Base-by-base conservation (phyloP, 257 asterid genomes). In the Fraxinus anomala region DNA sequence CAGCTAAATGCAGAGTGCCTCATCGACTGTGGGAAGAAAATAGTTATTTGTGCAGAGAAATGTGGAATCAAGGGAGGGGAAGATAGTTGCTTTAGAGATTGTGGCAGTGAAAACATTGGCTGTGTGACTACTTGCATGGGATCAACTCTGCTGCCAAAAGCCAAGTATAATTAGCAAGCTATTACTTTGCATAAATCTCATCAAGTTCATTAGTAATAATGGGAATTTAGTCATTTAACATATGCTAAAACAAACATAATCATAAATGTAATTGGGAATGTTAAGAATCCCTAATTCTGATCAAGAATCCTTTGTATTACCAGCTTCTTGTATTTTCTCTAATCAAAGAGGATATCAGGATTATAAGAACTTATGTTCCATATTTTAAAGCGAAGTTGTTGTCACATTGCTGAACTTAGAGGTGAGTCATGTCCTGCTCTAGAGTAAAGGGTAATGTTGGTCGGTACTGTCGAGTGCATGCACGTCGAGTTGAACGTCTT, bases 1-100 rank as follows among this genome's bases (percentile, higher is more conserved):
- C 56, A 54, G 42, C 24, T 21, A 19, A 28, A 40, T 28, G 77
- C 36, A 5, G 6, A 14, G 70, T 80, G 84, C 80, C 63, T 80
- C 1, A 6, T 71, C 0, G 28, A 11, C 4, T 81, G 84, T 59
- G 61, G 66, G 28, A 26, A 72, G 78, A 42, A 76, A 36, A 61
- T 59, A 37, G 42, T 76, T 80, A 4, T 13, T 40, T 81, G 84
- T 28, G 37, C 19, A 5, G 44, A 33, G 11, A 16, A 72, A 4
- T 81, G 84, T 59, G 80, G 67, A 5, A 19, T 63, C 10, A 13
- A 21, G 3, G 81, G 74, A 4, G 70, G 71, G 28, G 6, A 76
- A 7, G 19, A 26, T 6, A 7, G 24, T 4, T 81, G 84, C 75
- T 81, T 63, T n/a, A 2, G 63, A 28, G 12, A 37, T 1, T 81